These are phyloP conservation scores for Juncus effusus DNA, from an alignment of 176 grass and related monocot species.

Conservation along the genomic window DNA sequence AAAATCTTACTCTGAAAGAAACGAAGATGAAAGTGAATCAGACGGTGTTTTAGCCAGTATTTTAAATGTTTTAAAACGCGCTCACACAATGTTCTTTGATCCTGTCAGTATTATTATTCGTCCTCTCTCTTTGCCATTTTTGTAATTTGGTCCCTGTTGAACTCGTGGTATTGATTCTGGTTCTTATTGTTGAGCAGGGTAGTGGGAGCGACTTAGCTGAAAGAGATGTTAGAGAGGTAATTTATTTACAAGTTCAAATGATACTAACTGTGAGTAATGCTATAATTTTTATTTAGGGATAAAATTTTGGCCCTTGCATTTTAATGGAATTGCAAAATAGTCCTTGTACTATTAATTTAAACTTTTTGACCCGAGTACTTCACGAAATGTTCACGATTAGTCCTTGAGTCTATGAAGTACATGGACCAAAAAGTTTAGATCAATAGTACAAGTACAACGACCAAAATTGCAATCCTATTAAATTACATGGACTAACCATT, in stretches of 20 bases:
- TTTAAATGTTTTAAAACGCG: slow-evolving; percentile 67
- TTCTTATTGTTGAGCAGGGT: slow-evolving; percentile 24
- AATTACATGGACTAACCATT: too few relatives aligned
- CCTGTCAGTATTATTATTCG: slow-evolving; percentile 30
- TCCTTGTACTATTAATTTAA: too few relatives aligned
- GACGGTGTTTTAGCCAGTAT: slow-evolving; percentile 71
- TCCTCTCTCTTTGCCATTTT: not conserved
- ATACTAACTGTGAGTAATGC: too few relatives aligned
- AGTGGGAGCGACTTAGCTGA: slow-evolving; percentile 42
- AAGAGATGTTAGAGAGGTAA: slow-evolving; percentile 67
- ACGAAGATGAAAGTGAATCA: slow-evolving; percentile 78
- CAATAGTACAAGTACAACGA: too few relatives aligned
- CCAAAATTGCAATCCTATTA: too few relatives aligned
- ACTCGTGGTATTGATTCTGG: slow-evolving; percentile 8
- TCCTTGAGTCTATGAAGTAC: too few relatives aligned
- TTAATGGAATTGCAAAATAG: too few relatives aligned
- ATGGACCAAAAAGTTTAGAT: too few relatives aligned
- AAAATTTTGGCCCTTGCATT: too few relatives aligned
- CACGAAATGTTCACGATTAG: too few relatives aligned
- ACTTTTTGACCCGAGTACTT: too few relatives aligned
- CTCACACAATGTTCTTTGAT: slow-evolving; percentile 78
- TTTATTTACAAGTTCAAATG: not conserved
- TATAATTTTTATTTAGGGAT: too few relatives aligned
- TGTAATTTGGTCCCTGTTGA: not conserved
- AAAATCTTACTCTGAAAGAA: slow-evolving; percentile 62